Evolutionary conservation across 371 early-diverging fungal species (phyloP).

Genomic region (Sporodiniella umbellata): DNA sequence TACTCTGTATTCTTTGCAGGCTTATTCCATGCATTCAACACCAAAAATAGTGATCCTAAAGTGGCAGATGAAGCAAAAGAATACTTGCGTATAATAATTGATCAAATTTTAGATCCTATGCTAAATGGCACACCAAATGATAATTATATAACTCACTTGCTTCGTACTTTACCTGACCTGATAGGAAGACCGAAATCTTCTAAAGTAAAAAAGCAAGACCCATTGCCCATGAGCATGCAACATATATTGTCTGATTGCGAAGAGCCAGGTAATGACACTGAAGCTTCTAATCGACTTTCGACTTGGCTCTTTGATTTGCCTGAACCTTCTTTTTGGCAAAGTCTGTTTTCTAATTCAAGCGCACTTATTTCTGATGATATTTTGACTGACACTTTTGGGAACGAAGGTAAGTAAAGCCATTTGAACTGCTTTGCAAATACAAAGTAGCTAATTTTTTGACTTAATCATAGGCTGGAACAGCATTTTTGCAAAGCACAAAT

Average conservation of each 20-base stretch:
- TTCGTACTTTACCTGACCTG: slow-evolving; percentile 25
- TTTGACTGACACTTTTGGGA: neutral
- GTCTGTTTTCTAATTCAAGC: neutral
- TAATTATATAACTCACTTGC: slow-evolving; percentile 30
- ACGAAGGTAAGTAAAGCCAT: neutral
- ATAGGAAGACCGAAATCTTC: slow-evolving; percentile 7
- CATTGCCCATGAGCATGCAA: slow-evolving; percentile 24
- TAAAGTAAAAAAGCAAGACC: neutral
- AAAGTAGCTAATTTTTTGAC: neutral
- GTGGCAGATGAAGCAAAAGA: slow-evolving; percentile 24
- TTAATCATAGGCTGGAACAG: neutral
- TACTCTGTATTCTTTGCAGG: slow-evolving; percentile 43
- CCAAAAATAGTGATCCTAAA: slow-evolving; percentile 24
- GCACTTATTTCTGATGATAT: neutral
- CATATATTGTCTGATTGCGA: slow-evolving; percentile 14
- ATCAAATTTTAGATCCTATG: slow-evolving; percentile 33
- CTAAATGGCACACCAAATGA: slow-evolving; percentile 28
- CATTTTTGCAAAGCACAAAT: too few species aligned
- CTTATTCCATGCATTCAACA: slow-evolving; percentile 41
- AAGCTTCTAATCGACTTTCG: neutral
- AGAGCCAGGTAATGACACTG: neutral
- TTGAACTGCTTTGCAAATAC: too few species aligned
- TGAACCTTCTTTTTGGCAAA: neutral
- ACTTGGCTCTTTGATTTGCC: neutral
- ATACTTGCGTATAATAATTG: slow-evolving; percentile 28